These are phyloP conservation scores for Cladophialophora bantiana DNA, from an alignment of 2,329 filamentous ascomycete genomes.

Conservation along the genomic window DNA sequence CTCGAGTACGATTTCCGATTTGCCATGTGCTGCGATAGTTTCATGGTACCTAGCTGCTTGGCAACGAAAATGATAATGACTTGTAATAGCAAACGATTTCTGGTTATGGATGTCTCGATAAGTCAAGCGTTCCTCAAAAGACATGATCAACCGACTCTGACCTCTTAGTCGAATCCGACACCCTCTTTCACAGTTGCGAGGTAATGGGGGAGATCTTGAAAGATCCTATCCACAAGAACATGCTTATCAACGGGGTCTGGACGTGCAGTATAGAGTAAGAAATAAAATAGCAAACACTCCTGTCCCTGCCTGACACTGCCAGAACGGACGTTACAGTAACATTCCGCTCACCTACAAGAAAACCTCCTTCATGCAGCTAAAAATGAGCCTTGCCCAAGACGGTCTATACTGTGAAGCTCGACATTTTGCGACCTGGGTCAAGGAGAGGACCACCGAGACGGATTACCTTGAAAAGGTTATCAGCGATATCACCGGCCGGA, in stretches of 20 bases:
- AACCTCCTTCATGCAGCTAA: constrained; percentile 75
- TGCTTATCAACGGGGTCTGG: constrained; percentile 63
- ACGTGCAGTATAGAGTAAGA: constrained; percentile 35
- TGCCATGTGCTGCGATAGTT: neutral
- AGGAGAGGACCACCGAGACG: constrained; percentile 64
- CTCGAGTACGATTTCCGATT: constrained; percentile 43
- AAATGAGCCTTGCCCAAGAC: constrained; percentile 74
- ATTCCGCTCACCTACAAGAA: constrained; percentile 70
- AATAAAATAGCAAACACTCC: neutral
- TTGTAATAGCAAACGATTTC: constrained; percentile 55
- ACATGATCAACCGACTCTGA: constrained; percentile 45
- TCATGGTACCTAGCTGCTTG: neutral
- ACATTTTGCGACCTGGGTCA: constrained; percentile 70
- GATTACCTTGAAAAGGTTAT: constrained; percentile 69
- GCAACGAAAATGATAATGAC: constrained; percentile 14
- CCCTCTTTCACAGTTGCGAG: constrained; percentile 68
- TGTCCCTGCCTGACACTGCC: constrained; percentile 4
- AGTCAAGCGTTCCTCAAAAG: constrained; percentile 49
- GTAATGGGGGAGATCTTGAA: constrained; percentile 66
- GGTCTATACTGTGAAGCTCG: constrained; percentile 70
- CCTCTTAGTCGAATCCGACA: constrained; percentile 54
- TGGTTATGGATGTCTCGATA: no score
- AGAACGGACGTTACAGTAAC: constrained; percentile 68
- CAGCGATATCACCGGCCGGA: constrained; percentile 62
- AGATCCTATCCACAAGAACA: constrained; percentile 67